Evolutionary conservation across 257 asterid species (phyloP).

Genomic region (Jacaranda mimosifolia): DNA sequence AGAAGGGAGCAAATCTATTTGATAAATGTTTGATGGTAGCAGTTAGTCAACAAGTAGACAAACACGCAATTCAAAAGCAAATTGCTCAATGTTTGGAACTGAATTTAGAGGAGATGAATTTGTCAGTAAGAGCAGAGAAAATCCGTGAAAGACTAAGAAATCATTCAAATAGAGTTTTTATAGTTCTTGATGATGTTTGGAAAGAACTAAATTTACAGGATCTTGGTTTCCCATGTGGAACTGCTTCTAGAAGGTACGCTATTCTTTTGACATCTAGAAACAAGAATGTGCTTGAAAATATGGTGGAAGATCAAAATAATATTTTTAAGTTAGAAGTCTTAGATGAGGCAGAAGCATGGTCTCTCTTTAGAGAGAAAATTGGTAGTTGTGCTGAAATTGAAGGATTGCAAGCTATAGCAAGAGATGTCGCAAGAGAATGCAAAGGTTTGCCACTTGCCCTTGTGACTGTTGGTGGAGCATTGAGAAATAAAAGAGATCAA

Average conservation of each 20-base stretch:
- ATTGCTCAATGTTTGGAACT: background rate
- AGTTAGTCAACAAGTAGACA: background rate
- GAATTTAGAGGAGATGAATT: background rate
- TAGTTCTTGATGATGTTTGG: conserved; percentile 47
- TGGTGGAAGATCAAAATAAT: too few species aligned
- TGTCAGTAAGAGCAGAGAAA: background rate
- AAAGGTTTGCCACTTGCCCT: conserved; percentile 42
- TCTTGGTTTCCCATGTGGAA: conserved; percentile 26
- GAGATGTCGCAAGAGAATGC: conserved; percentile 34
- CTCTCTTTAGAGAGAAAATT: conserved; percentile 27
- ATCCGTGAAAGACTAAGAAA: background rate
- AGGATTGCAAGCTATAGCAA: conserved; percentile 3
- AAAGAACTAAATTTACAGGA: conserved; percentile 6
- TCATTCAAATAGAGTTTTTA: conserved; percentile 3
- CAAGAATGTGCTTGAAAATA: background rate
- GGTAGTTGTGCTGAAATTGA: conserved; percentile 10
- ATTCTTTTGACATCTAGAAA: conserved; percentile 23
- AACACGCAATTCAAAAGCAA: background rate
- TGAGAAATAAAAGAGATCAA: background rate
- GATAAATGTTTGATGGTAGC: conserved; percentile 9
- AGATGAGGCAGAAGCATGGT: conserved; percentile 37
- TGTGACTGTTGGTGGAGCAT: conserved; percentile 29
- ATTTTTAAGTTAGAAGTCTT: conserved; percentile 8
- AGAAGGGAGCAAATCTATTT: background rate
- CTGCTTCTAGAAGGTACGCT: conserved; percentile 19